phyloP scores from a whole-genome alignment of 306 rosid genomes.

The Cucumis melo region DNA sequence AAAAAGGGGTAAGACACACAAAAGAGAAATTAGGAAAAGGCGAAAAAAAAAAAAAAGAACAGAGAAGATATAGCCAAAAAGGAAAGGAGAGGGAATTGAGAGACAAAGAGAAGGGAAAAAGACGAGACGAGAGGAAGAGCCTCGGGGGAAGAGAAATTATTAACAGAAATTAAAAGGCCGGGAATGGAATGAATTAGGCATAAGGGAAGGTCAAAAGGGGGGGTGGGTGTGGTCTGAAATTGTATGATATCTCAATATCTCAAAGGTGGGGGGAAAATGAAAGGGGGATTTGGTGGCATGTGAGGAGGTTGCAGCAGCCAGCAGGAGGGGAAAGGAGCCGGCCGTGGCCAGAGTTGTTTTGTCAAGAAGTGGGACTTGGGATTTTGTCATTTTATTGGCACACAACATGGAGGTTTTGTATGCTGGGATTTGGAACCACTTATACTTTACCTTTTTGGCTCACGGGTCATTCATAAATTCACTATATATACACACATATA shows the following conservation, averaged over 20 bases:
- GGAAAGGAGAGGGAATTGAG: constrained; percentile 12
- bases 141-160: neutral
- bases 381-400: constrained; percentile 28
- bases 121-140: neutral
- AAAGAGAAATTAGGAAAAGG: neutral
- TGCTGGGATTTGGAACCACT: constrained; percentile 12
- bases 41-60: no score
- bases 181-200: neutral
- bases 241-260: neutral
- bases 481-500: neutral
- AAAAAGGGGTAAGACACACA: neutral
- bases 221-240: neutral
- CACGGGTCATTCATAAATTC: constrained; percentile 18
- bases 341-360: constrained; percentile 36
- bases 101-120: constrained; percentile 1
- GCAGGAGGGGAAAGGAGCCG: neutral
- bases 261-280: neutral
- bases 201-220: neutral
- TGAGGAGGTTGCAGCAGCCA: neutral
- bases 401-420: neutral
- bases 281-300: constrained; percentile 29
- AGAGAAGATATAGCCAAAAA: constrained; percentile 1
- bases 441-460: constrained; percentile 3
- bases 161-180: neutral
- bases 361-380: constrained; percentile 27